Evolutionary conservation across 805 yeast genomes (phyloP).

Genomic region (Yarrowia keelungensis): DNA sequence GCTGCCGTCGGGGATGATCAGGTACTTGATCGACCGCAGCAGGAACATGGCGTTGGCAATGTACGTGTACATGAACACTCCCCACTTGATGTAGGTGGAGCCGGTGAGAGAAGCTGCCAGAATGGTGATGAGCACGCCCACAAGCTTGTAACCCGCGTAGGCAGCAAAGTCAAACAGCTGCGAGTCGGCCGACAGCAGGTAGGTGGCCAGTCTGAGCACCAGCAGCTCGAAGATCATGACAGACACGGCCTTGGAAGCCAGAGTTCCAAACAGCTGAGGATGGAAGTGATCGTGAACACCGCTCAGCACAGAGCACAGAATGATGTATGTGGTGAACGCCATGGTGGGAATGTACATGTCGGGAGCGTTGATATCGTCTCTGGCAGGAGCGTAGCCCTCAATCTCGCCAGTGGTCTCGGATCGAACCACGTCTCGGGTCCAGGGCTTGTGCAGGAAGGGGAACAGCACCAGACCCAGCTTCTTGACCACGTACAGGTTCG

Average conservation of each 20-base stretch:
- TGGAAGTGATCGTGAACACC: conserved; percentile 91
- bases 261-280: conserved; percentile 87
- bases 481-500: conserved; percentile 80
- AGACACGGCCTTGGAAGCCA: conserved; percentile 85
- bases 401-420: conserved; percentile 52
- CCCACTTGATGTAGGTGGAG: conserved; percentile 55
- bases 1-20: conserved; percentile 63
- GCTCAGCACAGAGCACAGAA: conserved; percentile 80
- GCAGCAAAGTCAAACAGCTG: conserved; percentile 84
- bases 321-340: conserved; percentile 87
- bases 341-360: conserved; percentile 95
- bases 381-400: conserved; percentile 72
- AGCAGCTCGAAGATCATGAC: conserved; percentile 77
- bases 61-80: conserved; percentile 59
- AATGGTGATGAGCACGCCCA: conserved; percentile 59
- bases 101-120: conserved; percentile 48
- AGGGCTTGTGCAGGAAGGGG: conserved; percentile 84
- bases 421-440: conserved; percentile 65
- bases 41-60: conserved; percentile 62
- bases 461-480: conserved; percentile 77
- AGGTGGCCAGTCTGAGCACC: conserved; percentile 80
- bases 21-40: conserved; percentile 64
- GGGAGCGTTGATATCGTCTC: conserved; percentile 90
- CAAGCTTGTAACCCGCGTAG: conserved; percentile 93
- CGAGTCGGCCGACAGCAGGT: conserved; percentile 72